These are phyloP conservation scores for Inga laurina DNA, from an alignment of 306 rosid species.

Conservation along the genomic window DNA sequence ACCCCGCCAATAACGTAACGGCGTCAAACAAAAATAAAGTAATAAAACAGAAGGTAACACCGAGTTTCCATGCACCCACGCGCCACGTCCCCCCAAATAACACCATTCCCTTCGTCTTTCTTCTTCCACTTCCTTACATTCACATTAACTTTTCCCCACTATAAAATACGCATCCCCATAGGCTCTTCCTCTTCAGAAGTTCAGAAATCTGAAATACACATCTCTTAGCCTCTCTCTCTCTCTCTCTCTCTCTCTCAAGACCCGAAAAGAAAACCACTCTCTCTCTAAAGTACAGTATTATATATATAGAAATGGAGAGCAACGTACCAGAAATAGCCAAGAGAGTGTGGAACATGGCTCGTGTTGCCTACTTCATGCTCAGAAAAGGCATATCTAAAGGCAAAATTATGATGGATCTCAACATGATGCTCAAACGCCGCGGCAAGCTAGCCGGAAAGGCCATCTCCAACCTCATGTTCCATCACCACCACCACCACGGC, in stretches of 20 bases:
- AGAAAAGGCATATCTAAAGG: slow-evolving; percentile 71
- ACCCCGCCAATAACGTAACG: neutral
- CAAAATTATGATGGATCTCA: slow-evolving; percentile 62
- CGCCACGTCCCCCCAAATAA: neutral
- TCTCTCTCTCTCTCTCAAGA: neutral
- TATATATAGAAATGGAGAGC: slow-evolving; percentile 44
- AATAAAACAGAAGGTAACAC: neutral
- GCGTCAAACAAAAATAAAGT: neutral
- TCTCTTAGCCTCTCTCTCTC: neutral
- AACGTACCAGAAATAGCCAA: slow-evolving; percentile 48
- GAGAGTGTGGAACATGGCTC: slow-evolving; percentile 67
- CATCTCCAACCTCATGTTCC: slow-evolving; percentile 67
- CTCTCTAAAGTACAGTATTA: slow-evolving; percentile 10
- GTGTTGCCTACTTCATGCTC: slow-evolving; percentile 68
- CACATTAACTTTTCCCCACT: neutral
- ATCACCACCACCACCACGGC: slow-evolving; percentile 44
- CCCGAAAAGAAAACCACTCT: neutral
- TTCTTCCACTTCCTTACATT: neutral
- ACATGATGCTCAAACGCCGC: slow-evolving; percentile 82
- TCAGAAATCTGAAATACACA: neutral
- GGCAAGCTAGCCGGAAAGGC: slow-evolving; percentile 89
- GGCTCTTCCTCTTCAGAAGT: neutral
- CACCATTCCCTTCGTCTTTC: neutral
- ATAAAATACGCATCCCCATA: neutral
- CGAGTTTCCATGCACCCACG: neutral